phyloP scores from a whole-genome alignment of 768 basidiomycete genomes.

The Leccinum truebloodii region DNA sequence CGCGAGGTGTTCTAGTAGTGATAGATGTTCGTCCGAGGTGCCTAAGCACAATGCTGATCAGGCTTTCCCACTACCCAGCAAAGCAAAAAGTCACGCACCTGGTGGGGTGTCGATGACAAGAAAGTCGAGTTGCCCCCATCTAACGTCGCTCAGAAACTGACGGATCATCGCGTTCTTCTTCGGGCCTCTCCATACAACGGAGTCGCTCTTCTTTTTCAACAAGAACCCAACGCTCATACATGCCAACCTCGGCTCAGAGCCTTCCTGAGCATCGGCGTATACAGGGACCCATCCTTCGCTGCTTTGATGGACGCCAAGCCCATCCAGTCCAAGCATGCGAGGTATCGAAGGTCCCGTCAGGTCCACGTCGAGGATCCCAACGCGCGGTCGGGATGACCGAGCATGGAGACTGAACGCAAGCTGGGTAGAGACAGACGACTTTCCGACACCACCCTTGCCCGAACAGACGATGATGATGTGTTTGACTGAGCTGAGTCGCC shows the following conservation, averaged over 20 bases:
- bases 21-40: constrained; percentile 98
- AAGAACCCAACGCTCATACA: constrained; percentile 99
- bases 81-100: constrained; percentile 51
- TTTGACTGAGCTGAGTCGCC: constrained; percentile 72
- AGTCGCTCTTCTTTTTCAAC: constrained; percentile 85
- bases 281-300: constrained; percentile 98
- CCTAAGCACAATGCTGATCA: constrained; percentile 48
- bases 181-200: constrained; percentile 97
- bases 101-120: constrained; percentile 95
- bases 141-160: constrained; percentile 92
- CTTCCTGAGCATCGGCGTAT: constrained; percentile 69
- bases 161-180: constrained; percentile 99
- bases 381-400: constrained; percentile 62
- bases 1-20: constrained; percentile 89
- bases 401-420: constrained; percentile 85
- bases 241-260: constrained; percentile 65
- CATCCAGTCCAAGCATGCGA: constrained; percentile 91
- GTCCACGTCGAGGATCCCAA: constrained; percentile 93
- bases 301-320: constrained; percentile 86
- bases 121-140: constrained; percentile 94
- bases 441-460: constrained; percentile 98
- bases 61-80: constrained; percentile 5
- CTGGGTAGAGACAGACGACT: constrained; percentile 94
- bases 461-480: constrained; percentile 92
- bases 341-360: constrained; percentile 94